Conservation (phyloP, 805 yeast species). For the Lipomyces kockii region DNA sequence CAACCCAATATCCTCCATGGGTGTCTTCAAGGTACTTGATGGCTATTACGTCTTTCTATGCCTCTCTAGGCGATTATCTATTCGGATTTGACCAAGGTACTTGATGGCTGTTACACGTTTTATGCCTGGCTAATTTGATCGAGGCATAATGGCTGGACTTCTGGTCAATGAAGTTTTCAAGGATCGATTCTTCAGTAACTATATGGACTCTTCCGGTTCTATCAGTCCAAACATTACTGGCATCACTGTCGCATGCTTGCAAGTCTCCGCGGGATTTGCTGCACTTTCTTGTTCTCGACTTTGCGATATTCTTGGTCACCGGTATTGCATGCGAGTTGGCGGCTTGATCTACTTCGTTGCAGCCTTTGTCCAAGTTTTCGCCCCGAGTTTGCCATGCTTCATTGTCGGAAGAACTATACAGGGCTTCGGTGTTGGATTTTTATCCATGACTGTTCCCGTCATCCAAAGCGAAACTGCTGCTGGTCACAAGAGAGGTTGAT, state of each 20-base stretch:
- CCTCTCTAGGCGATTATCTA: too few relatives aligned
- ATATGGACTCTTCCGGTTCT: constrained; percentile 64
- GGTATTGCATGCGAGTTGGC: constrained; percentile 77
- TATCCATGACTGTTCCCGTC: constrained; percentile 82
- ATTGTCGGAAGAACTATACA: constrained; percentile 73
- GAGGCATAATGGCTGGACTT: constrained; percentile 84
- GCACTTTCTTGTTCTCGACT: constrained; percentile 49
- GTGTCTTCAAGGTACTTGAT: not conserved
- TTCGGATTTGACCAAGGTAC: too few relatives aligned
- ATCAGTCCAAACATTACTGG: constrained; percentile 1
- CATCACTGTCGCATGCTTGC: not conserved
- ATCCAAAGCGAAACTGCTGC: constrained; percentile 89
- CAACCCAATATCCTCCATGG: not conserved
- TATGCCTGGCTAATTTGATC: constrained; percentile 55
- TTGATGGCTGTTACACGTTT: constrained; percentile 44
- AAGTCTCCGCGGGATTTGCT: not conserved
- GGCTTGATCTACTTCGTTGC: constrained; percentile 77
- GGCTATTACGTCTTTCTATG: not conserved
- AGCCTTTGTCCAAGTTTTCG: constrained; percentile 69
- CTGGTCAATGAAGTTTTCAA: constrained; percentile 5
- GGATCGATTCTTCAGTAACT: constrained; percentile 66
- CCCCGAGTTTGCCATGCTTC: constrained; percentile 58
- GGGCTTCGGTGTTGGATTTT: constrained; percentile 85
- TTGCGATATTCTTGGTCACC: constrained; percentile 77
- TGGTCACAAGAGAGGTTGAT: constrained; percentile 79